Base-by-base conservation (phyloP, 1,284 basidiomycete genomes). In the Mycena sp. region DNA sequence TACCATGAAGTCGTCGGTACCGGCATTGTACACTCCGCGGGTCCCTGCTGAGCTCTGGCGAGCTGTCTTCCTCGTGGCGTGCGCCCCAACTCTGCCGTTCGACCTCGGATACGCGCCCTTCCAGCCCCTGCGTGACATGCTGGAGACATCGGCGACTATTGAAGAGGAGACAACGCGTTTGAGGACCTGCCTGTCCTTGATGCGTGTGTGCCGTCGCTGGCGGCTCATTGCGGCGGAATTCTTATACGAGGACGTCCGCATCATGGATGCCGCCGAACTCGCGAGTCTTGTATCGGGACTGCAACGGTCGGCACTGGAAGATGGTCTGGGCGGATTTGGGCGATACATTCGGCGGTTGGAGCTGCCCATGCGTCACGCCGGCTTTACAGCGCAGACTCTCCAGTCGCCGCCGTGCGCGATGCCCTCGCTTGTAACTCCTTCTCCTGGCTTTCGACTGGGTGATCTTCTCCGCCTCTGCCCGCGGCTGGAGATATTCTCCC, bases 41-140 rank as follows among this genome's bases (percentile, higher is more conserved):
- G 63, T 39, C 8, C 71, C 71, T 11, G 63, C 65, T 6, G 72
- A 73, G 46, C 30, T 73, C 22, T 73, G 68, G 68, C 64, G 69
- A 1, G 34, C 67, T 13, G 34, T 73, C 2, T 70, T 73, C 34
- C 7, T 56, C 14, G 37, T 64, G 18, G 62, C 62, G 18, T 50
- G 65, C 13, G 22, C 25, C 13, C 67, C 69, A 2, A 14, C 14
- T 8, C 30, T 44, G 1, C 11, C 62, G 18, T 60, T 38, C 38
- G 48, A 57, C n/a, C 61, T 48, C 6, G 67, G 50, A 3, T 70
- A 73, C 37, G 5, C 20, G 1, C 72, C 69, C 1, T 73, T 73
- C 65, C 55, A 70, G 65, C 44, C 54, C 10, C 18, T 68, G 39
- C 65, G 34, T 7, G 72, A 73, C 20, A 37, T 71, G 37, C 6